Evolutionary conservation across 1,284 basidiomycete genomes (phyloP), one percentile per base, ranked within the genome.

Genomic region (Puccinia triticina): DNA sequence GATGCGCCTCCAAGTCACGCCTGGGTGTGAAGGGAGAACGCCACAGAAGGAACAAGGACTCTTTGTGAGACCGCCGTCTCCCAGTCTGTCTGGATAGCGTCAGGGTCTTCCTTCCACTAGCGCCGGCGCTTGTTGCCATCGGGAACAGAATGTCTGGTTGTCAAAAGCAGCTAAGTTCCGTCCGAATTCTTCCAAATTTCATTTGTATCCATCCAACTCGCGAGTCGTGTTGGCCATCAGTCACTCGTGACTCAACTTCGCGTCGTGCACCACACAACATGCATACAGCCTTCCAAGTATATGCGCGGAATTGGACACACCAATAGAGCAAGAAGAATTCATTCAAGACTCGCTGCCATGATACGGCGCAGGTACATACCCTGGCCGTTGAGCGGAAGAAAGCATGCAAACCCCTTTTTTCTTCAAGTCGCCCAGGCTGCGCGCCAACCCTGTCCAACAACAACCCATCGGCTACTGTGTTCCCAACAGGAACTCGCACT

Each of bases 81-180:
- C 59, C 50, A n/a, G 50, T 16, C 16, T 16, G 5, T 53, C 50
- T 16, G 48, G 48, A 61, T 18, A 48, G 48, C 48, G 18, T 18
- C 48, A 48, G 48, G 48, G 48, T n/a, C n/a, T n/a, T n/a, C 48
- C 48, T 48, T 10, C 14, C 53, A 55, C 14, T 23, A 23, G 12
- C 57, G 57, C 18, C 57, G 57, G 57, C 57, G n/a, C 26, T 59
- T 5, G 57, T 59, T 59, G 57, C 11, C 57, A 59, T 59, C 57
- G n/a, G 57, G 57, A 59, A 7, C 57, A 59, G n/a, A 18, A 53
- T 53, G 5, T 53, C 23, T 43, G 40, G 40, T 43, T 53, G 50
- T 21, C 50, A 18, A n/a, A 59, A 29, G 57, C n/a, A n/a, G 16
- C 26, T 1, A 7, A 8, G 50, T 59, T n/a, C 50, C 57, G 23